A percentile compares a stretch with the other conserved stretches of the same genome.
Conservation (phyloP, 1,139 yeast species). For the Candida sanyaensis region DNA sequence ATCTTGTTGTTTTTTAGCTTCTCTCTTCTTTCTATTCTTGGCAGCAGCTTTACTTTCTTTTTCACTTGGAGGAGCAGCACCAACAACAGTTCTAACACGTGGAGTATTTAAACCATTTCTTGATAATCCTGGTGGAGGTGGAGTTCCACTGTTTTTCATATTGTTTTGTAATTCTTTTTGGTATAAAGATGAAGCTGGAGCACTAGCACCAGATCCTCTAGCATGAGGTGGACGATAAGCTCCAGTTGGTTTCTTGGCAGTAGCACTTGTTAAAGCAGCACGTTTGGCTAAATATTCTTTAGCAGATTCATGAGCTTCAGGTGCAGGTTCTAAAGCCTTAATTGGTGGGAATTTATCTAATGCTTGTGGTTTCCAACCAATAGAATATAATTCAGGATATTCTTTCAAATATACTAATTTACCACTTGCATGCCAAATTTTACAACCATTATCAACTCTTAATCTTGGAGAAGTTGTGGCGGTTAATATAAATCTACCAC, state of each 20-base stretch:
- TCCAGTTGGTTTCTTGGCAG: conserved; percentile 63
- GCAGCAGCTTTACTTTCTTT: conserved; percentile 65
- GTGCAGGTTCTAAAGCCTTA: conserved; percentile 54
- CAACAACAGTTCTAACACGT: conserved; percentile 40
- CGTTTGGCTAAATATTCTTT: conserved; percentile 53
- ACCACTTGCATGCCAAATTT: conserved; percentile 92
- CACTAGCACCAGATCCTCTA: conserved; percentile 45
- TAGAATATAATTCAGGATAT: conserved; percentile 76
- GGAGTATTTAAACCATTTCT: conserved; percentile 24
- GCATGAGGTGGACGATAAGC: conserved; percentile 98
- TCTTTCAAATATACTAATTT: conserved; percentile 76
- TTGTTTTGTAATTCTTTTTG: conserved; percentile 52
- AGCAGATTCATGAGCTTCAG: conserved; percentile 70
- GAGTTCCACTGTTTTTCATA: conserved; percentile 20
- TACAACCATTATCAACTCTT: conserved; percentile 94
- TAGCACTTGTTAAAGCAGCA: conserved; percentile 36
- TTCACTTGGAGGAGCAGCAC: conserved; percentile 43
- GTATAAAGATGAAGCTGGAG: conserved; percentile 52
- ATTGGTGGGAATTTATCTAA: conserved; percentile 61
- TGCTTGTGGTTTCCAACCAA: conserved; percentile 85
- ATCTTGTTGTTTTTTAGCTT: conserved; percentile 51
- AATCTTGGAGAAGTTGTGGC: conserved; percentile 97
- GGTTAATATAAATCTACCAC: conserved; percentile 88
- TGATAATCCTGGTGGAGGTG: conserved; percentile 20
- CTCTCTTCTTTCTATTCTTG: conserved; percentile 80